These are phyloP conservation scores for Trichoderma brevicompactum DNA, from an alignment of 2,329 filamentous ascomycete species.

Conservation along the genomic window DNA sequence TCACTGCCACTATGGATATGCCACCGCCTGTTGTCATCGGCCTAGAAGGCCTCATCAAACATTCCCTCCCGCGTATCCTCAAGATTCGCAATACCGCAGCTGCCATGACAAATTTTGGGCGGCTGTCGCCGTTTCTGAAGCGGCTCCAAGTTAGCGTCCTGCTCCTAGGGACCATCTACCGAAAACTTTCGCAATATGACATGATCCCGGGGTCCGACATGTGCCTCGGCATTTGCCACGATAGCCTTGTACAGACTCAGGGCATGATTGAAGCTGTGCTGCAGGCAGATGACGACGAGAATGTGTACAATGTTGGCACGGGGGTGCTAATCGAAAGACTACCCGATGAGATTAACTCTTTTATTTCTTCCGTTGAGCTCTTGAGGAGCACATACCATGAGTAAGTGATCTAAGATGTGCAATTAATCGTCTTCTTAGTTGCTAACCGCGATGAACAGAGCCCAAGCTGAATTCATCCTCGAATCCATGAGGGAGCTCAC, in stretches of 20 bases:
- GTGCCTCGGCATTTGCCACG: conserved; percentile 17
- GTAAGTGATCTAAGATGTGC: not conserved
- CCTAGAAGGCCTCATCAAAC: conserved; percentile 20
- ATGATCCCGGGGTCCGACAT: conserved; percentile 6
- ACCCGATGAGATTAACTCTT: conserved; percentile 20
- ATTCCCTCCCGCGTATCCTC: conserved; percentile 15
- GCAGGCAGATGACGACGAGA: conserved; percentile 1
- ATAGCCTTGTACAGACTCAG: conserved; percentile 18
- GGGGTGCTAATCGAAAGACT: conserved; percentile 6
- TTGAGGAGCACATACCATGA: conserved; percentile 25
- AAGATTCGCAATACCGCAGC: conserved; percentile 9
- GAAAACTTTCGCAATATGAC: conserved; percentile 10
- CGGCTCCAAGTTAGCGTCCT: conserved; percentile 21
- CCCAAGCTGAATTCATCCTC: conserved; percentile 14
- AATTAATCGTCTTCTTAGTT: too few relatives aligned
- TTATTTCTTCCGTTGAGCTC: conserved; percentile 25
- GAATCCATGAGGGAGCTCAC: conserved; percentile 17
- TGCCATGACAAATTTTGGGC: not conserved
- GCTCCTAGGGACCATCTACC: conserved; percentile 1
- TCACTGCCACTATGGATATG: not conserved
- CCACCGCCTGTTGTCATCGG: conserved; percentile 21
- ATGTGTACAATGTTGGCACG: not conserved
- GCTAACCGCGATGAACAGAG: not conserved
- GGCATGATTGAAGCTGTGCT: conserved; percentile 26
- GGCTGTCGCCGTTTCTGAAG: conserved; percentile 6